Percentiles rank a stretch among this genome's conserved stretches.
phyloP scores from a whole-genome alignment of 176 grass and related monocot genomes.

The Aechmea fasciata region DNA sequence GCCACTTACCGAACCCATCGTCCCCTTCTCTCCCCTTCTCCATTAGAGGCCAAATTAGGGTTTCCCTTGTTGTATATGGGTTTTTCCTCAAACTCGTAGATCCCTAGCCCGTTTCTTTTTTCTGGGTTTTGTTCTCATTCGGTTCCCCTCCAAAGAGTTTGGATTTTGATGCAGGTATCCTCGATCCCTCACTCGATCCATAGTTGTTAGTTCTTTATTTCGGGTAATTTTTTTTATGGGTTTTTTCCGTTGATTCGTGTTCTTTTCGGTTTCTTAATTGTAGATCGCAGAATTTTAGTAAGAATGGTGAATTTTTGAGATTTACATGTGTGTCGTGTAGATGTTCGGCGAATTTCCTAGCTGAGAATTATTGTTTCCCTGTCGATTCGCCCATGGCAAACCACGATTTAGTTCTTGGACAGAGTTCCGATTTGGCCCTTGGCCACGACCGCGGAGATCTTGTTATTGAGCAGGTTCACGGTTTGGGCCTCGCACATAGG shows the following conservation, averaged over 20 bases:
- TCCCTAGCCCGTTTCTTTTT: neutral
- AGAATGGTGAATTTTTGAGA: neutral
- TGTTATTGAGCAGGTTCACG: conserved; percentile 34
- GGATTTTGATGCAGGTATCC: conserved; percentile 5
- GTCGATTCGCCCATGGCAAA: conserved; percentile 50
- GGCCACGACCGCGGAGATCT: conserved; percentile 71
- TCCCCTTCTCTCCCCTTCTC: neutral
- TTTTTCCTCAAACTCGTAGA: neutral
- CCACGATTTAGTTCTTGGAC: conserved; percentile 80
- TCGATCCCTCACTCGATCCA: neutral
- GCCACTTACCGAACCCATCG: conserved; percentile 11
- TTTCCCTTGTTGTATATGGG: neutral
- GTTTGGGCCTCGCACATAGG: conserved; percentile 40
- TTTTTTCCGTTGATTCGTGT: neutral
- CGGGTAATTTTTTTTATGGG: neutral
- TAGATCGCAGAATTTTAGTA: neutral
- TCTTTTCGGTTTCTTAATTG: neutral
- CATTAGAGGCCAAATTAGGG: neutral
- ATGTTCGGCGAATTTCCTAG: neutral
- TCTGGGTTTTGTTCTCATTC: neutral
- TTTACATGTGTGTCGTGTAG: conserved; percentile 8
- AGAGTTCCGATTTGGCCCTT: conserved; percentile 63
- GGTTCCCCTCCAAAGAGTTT: neutral
- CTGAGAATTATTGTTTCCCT: conserved; percentile 1
- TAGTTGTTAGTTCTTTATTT: neutral